These are phyloP conservation scores for Adansonia gregorii DNA, from an alignment of 441 rosid species.

Conservation along the genomic window DNA sequence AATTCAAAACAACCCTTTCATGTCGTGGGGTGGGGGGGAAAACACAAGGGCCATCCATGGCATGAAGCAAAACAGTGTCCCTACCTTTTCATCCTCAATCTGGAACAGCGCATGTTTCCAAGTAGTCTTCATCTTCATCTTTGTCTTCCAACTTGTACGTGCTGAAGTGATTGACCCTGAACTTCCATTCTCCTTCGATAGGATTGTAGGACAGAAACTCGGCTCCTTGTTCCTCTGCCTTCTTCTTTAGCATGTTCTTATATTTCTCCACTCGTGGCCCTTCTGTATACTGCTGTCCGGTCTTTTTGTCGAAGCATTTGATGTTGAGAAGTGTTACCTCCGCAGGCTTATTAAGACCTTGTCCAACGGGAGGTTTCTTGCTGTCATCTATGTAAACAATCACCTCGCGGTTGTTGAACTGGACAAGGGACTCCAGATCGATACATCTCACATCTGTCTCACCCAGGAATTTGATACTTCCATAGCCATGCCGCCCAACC, in stretches of 20 bases:
- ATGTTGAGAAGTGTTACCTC: constrained; percentile 91
- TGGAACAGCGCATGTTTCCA: not conserved
- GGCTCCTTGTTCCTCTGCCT: constrained; percentile 90
- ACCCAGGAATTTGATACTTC: constrained; percentile 83
- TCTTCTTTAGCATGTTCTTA: constrained; percentile 79
- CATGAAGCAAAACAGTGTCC: too few relatives aligned
- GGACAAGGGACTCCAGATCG: constrained; percentile 77
- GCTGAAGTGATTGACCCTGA: constrained; percentile 86
- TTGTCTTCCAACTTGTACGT: constrained; percentile 61
- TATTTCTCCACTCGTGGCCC: constrained; percentile 72
- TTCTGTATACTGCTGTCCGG: constrained; percentile 63
- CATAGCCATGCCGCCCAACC: constrained; percentile 85
- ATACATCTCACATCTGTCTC: constrained; percentile 86
- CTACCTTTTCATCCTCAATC: constrained; percentile 21
- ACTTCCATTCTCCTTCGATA: constrained; percentile 87
- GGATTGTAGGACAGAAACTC: constrained; percentile 82
- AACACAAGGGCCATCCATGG: too few relatives aligned
- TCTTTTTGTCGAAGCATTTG: constrained; percentile 85
- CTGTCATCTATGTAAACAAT: constrained; percentile 90
- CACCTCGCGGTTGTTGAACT: constrained; percentile 88
- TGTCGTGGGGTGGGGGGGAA: too few relatives aligned
- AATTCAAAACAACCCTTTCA: constrained; percentile 20
- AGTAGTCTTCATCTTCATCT: constrained; percentile 27
- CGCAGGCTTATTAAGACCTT: constrained; percentile 93
- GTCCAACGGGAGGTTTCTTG: constrained; percentile 88